A percentile compares a stretch with the other conserved stretches of the same genome.
These are phyloP conservation scores for Euphrasia arctica DNA, from an alignment of 305 asterid species.

Conservation along the genomic window DNA sequence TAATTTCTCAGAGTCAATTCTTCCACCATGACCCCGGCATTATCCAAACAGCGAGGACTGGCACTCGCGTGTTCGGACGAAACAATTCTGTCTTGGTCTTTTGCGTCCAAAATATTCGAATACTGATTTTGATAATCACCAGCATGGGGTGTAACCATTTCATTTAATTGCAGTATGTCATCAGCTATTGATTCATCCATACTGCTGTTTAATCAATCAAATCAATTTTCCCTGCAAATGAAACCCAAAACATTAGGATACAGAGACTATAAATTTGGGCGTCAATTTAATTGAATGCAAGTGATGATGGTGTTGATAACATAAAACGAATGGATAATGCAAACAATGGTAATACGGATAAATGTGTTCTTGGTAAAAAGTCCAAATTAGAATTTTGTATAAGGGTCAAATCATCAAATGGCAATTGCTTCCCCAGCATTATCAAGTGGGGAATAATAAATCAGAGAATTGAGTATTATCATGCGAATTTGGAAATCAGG, in stretches of 20 bases:
- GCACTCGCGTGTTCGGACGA: constrained; percentile 88
- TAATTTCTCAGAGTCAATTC: constrained; percentile 78
- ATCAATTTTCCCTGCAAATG: constrained; percentile 30
- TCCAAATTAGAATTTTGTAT: too few relatives aligned
- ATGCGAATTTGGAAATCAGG: too few relatives aligned
- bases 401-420: too few relatives aligned
- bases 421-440: too few relatives aligned
- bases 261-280: constrained; percentile 16
- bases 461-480: too few relatives aligned
- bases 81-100: constrained; percentile 64
- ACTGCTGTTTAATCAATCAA: constrained; percentile 32
- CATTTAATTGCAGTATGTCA: constrained; percentile 58
- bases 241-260: constrained; percentile 20
- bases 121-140: constrained; percentile 40
- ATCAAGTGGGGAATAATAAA: too few relatives aligned
- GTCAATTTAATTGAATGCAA: constrained; percentile 6
- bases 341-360: not conserved
- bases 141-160: constrained; percentile 61
- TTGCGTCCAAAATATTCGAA: constrained; percentile 44
- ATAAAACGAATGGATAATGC: constrained; percentile 3
- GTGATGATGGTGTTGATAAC: constrained; percentile 3
- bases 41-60: constrained; percentile 74
- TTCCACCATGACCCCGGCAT: constrained; percentile 68
- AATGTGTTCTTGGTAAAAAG: not conserved
- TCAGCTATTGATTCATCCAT: constrained; percentile 71